phyloP scores from a whole-genome alignment of 1,139 yeast genomes.

The Saccharomycopsis hybrid region DNA sequence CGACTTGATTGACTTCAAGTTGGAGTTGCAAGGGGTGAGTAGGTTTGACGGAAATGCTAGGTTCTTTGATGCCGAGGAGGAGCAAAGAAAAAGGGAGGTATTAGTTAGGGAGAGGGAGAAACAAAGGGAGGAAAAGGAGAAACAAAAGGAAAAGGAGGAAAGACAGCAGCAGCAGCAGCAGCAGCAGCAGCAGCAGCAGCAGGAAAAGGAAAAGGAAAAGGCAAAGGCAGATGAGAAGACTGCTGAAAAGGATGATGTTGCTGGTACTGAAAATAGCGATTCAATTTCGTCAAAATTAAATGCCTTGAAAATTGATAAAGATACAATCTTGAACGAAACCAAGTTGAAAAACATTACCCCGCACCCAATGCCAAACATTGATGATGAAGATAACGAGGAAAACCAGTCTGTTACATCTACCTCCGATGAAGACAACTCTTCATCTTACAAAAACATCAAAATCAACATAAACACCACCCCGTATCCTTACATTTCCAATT shows the following conservation, averaged over 20 bases:
- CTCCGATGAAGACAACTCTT: neutral
- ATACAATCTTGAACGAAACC: neutral
- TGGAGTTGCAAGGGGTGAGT: conserved; percentile 7
- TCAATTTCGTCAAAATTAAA: neutral
- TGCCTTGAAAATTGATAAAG: neutral
- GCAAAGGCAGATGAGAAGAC: neutral
- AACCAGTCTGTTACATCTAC: neutral
- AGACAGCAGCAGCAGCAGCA: neutral
- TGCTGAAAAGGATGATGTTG: conserved; percentile 1
- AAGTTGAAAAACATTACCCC: conserved; percentile 1
- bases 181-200: neutral
- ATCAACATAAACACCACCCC: conserved; percentile 8
- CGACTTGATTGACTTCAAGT: conserved; percentile 14
- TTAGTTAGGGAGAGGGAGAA: neutral
- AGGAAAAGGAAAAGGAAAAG: neutral
- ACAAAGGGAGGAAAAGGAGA: neutral
- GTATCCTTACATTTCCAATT: conserved; percentile 10
- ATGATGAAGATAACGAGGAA: conserved; percentile 9
- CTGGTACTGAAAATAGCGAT: neutral
- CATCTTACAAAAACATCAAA: conserved; percentile 1
- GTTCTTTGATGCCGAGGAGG: neutral
- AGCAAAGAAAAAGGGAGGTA: conserved; percentile 5
- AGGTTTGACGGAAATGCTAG: conserved; percentile 10
- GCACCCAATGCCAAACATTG: conserved; percentile 6
- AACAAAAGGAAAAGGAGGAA: conserved; percentile 1